These are phyloP conservation scores for Syzygium oleosum DNA, from an alignment of 345 rosid genomes.

Conservation along the genomic window DNA sequence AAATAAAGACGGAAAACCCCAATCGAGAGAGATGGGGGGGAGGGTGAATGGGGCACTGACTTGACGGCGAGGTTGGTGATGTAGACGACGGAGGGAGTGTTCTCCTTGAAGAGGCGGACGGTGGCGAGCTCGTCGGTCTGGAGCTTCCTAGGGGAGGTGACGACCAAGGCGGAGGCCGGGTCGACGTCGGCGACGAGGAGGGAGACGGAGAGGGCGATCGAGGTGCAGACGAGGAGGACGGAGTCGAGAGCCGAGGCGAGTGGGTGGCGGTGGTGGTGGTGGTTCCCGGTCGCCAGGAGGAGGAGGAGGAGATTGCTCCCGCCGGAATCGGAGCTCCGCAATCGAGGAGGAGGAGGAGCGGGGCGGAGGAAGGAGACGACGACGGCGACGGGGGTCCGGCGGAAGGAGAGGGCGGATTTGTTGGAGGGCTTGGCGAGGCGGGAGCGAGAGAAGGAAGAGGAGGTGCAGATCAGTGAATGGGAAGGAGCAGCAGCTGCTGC, in stretches of 20 bases:
- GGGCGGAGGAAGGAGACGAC: slow-evolving; percentile 7
- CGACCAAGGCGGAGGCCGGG: slow-evolving; percentile 65
- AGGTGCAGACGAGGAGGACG: slow-evolving; percentile 50
- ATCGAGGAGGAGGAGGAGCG: not conserved
- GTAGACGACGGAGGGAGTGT: slow-evolving; percentile 94
- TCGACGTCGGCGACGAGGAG: slow-evolving; percentile 44
- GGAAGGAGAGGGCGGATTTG: slow-evolving; percentile 6
- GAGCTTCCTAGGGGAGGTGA: slow-evolving; percentile 53
- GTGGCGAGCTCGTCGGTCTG: slow-evolving; percentile 89
- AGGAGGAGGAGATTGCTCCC: not conserved
- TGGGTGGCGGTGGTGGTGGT: not conserved
- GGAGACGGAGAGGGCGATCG: slow-evolving; percentile 58
- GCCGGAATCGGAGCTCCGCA: not conserved
- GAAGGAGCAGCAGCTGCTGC: slow-evolving; percentile 23
- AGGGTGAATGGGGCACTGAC: slow-evolving; percentile 10
- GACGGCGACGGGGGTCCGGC: slow-evolving; percentile 4
- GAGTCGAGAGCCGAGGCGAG: slow-evolving; percentile 17
- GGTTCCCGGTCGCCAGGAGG: not conserved
- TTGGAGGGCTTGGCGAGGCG: slow-evolving; percentile 3
- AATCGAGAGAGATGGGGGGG: not conserved
- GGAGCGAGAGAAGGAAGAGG: slow-evolving; percentile 25
- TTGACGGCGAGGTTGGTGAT: slow-evolving; percentile 88
- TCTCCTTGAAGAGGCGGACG: slow-evolving; percentile 84
- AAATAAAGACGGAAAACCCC: not conserved
- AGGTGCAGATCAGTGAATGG: slow-evolving; percentile 30